Evolutionary conservation across 2,329 filamentous ascomycete species (phyloP).

Genomic region (Mycosphaerella arachidis): DNA sequence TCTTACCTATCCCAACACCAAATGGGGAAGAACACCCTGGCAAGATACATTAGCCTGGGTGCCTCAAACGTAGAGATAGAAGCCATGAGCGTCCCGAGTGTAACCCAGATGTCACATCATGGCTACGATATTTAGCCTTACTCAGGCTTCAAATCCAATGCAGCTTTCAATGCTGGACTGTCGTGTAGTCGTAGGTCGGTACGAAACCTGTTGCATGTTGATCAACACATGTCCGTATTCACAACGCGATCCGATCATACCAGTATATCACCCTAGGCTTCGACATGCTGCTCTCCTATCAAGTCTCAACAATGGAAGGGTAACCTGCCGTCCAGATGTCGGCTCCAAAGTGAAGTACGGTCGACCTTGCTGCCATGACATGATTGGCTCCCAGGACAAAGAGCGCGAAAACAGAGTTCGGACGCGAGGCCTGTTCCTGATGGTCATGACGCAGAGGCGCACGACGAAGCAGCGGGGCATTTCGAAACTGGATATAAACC

Average conservation of each 20-base stretch:
- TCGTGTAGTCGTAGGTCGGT: constrained; percentile 75
- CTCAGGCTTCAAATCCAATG: constrained; percentile 66
- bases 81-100: no score
- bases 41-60: no score
- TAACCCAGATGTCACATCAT: no score
- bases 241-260: constrained; percentile 30
- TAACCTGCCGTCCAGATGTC: background rate
- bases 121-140: no score
- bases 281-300: constrained; percentile 17
- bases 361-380: background rate
- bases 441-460: constrained; percentile 8
- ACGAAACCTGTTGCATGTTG: constrained; percentile 47
- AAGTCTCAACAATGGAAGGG: background rate
- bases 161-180: constrained; percentile 67
- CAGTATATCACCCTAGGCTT: constrained; percentile 64
- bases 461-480: background rate
- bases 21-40: constrained; percentile 61
- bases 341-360: background rate
- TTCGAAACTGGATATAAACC: background rate
- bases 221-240: no score
- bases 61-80: no score
- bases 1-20: constrained; percentile 54
- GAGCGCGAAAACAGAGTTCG: background rate
- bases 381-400: background rate
- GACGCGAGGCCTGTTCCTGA: constrained; percentile 9